phyloP scores from a whole-genome alignment of 768 basidiomycete species.

The Suillus spraguei region DNA sequence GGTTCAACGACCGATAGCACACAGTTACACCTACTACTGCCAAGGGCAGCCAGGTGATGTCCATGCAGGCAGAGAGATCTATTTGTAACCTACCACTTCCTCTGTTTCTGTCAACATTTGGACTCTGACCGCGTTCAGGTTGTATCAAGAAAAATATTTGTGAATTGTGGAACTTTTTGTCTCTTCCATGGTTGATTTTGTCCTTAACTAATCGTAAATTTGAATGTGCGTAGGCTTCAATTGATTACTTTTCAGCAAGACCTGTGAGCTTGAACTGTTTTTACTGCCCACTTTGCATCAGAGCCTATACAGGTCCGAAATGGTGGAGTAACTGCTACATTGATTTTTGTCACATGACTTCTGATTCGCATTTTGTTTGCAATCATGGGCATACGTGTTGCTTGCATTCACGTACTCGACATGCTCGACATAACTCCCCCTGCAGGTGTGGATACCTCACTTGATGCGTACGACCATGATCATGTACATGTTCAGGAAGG shows the following conservation, averaged over 20 bases:
- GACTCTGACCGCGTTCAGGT: neutral
- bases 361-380: neutral
- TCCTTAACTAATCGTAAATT: neutral
- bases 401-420: neutral
- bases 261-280: no score
- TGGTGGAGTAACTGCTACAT: no score
- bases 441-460: no score
- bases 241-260: neutral
- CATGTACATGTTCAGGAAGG: no score
- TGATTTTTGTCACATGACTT: no score
- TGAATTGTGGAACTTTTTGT: neutral
- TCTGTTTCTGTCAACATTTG: neutral
- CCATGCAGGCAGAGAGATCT: conserved; percentile 58
- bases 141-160: conserved; percentile 2
- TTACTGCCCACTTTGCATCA: neutral
- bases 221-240: conserved; percentile 5
- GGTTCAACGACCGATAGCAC: conserved; percentile 96
- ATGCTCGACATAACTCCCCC: no score
- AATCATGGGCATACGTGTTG: no score
- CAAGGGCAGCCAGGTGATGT: conserved; percentile 76
- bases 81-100: neutral
- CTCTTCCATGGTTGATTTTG: neutral
- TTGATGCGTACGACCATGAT: no score
- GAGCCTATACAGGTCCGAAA: neutral
- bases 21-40: conserved; percentile 88